These are phyloP conservation scores for Spirogloea muscicola DNA, from an alignment of 139 green algal species.

Conservation along the genomic window DNA sequence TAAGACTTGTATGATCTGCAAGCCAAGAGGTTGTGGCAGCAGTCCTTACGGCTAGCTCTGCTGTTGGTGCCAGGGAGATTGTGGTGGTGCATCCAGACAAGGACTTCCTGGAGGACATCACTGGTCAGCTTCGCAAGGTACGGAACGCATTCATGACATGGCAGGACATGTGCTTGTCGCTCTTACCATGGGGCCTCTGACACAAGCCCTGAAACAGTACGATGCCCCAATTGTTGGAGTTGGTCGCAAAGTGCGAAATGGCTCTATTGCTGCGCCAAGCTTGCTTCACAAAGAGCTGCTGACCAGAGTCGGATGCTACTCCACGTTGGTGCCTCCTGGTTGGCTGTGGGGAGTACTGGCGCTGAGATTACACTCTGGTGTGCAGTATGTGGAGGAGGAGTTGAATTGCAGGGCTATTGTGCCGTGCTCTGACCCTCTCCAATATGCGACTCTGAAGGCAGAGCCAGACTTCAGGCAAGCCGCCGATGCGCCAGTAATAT, in stretches of 20 bases:
- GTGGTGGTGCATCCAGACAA: conserved; percentile 79
- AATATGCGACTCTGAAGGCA: conserved; percentile 68
- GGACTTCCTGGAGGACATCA: conserved; percentile 78
- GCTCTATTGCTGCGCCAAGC: not conserved
- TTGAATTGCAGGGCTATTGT: conserved; percentile 77
- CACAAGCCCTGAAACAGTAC: not conserved
- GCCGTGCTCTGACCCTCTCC: conserved; percentile 69
- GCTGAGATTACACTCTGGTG: not conserved
- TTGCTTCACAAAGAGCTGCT: not conserved
- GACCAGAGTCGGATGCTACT: not conserved
- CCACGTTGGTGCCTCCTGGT: not conserved
- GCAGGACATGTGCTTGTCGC: not conserved
- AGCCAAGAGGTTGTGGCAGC: no score
- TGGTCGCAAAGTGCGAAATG: not conserved
- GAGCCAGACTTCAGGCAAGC: conserved; percentile 77
- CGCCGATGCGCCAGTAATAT: no score
- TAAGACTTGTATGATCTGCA: no score
- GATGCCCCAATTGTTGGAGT: not conserved
- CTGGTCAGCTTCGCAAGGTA: conserved; percentile 52
- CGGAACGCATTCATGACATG: no score
- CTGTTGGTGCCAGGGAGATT: conserved; percentile 52
- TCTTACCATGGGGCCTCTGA: not conserved
- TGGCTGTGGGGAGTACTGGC: not conserved
- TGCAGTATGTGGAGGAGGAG: conserved; percentile 87
- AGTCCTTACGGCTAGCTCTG: no score